Evolutionary conservation across 2,329 filamentous ascomycete genomes (phyloP).

Genomic region (Ophiostoma sp.): DNA sequence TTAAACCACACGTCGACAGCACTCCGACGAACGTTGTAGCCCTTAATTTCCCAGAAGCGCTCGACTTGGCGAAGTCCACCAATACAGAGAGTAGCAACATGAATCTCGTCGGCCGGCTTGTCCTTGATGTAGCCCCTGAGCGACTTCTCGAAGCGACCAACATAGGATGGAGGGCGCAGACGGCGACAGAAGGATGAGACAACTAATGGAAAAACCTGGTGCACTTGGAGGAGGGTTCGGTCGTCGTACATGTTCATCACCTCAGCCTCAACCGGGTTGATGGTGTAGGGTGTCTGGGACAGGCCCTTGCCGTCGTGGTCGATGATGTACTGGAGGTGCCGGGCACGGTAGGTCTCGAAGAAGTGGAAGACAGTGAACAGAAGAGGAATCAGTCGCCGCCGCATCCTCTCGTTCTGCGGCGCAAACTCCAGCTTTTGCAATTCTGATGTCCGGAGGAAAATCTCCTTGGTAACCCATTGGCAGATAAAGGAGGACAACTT

Average conservation of each 20-base stretch:
- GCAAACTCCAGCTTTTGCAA: constrained; percentile 53
- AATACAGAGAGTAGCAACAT: constrained; percentile 55
- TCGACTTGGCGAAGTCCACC: constrained; percentile 60
- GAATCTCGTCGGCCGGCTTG: constrained; percentile 57
- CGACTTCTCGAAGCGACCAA: constrained; percentile 57
- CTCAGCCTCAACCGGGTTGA: constrained; percentile 57
- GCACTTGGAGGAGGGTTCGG: constrained; percentile 56
- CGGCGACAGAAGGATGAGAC: constrained; percentile 60
- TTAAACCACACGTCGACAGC: constrained; percentile 58
- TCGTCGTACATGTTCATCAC: constrained; percentile 63
- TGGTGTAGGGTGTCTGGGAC: constrained; percentile 49
- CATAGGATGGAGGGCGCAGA: constrained; percentile 59
- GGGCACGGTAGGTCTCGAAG: constrained; percentile 58
- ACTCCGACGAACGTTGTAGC: constrained; percentile 55
- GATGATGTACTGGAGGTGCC: constrained; percentile 53
- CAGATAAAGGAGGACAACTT: constrained; percentile 59
- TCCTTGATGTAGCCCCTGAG: constrained; percentile 60
- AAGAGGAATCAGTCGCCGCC: constrained; percentile 56
- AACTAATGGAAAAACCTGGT: constrained; percentile 60
- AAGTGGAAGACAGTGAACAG: constrained; percentile 64
- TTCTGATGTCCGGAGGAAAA: constrained; percentile 56
- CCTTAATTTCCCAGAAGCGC: constrained; percentile 61
- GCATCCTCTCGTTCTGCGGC: constrained; percentile 58
- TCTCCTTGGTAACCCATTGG: constrained; percentile 60
- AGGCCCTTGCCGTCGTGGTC: constrained; percentile 50